Conservation (phyloP, 2,329 filamentous ascomycete genomes). For the Hypoxylon sp. region DNA sequence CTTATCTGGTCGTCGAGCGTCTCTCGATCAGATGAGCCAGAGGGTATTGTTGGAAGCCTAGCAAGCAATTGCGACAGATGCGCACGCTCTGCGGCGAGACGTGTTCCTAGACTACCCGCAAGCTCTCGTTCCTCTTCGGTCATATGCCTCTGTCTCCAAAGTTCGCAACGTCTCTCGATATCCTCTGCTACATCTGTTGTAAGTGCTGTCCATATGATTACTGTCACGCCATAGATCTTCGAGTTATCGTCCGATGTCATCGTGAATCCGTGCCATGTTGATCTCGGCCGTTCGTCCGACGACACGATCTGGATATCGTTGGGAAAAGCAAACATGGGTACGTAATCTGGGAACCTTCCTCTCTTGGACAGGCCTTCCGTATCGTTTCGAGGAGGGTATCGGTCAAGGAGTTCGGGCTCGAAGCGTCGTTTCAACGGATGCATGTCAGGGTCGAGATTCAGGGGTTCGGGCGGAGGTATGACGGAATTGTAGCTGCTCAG, state of each 20-base stretch:
- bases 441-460: slow-evolving; percentile 90
- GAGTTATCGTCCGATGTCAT: slow-evolving; percentile 96
- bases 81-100: slow-evolving; percentile 85
- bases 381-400: slow-evolving; percentile 86
- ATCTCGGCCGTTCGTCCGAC: slow-evolving; percentile 88
- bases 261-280: slow-evolving; percentile 99
- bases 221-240: slow-evolving; percentile 88
- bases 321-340: slow-evolving; percentile 99
- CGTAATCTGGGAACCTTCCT: slow-evolving; percentile 93
- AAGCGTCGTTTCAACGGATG: slow-evolving; percentile 93
- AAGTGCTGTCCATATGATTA: slow-evolving; percentile 92
- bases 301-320: slow-evolving; percentile 98
- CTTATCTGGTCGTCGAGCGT: slow-evolving; percentile 93
- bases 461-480: slow-evolving; percentile 89
- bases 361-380: slow-evolving; percentile 81
- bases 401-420: slow-evolving; percentile 93
- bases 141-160: slow-evolving; percentile 87
- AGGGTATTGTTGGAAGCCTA: slow-evolving; percentile 79
- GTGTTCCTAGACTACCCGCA: slow-evolving; percentile 88
- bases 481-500: slow-evolving; percentile 98
- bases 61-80: slow-evolving; percentile 89
- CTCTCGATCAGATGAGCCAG: slow-evolving; percentile 83
- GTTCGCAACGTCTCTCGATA: slow-evolving; percentile 82
- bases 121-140: slow-evolving; percentile 90
- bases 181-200: slow-evolving; percentile 83